A percentile compares a stretch with the other conserved stretches of the same genome.
These are phyloP conservation scores for Colletotrichum sp. DNA, from an alignment of 2,329 filamentous ascomycete species.

Conservation along the genomic window DNA sequence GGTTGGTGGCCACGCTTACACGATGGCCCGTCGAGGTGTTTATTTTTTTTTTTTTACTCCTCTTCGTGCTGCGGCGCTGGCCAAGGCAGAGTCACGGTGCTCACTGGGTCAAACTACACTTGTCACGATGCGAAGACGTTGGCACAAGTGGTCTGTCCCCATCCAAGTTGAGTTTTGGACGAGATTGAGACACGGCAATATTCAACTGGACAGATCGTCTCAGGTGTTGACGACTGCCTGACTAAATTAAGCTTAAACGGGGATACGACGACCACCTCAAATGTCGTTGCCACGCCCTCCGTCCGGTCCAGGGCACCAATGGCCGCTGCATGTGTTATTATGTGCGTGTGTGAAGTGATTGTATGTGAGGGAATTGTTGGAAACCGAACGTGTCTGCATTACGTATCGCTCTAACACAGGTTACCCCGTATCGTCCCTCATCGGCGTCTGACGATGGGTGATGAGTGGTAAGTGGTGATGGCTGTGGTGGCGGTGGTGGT, in stretches of 20 bases:
- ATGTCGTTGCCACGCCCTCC: neutral
- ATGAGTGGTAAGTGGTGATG: neutral
- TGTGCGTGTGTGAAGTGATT: neutral
- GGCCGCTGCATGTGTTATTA: neutral
- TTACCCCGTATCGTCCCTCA: neutral
- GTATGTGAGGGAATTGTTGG: neutral
- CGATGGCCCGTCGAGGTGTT: neutral
- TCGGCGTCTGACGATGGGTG: neutral
- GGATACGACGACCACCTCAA: neutral
- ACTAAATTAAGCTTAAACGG: constrained; percentile 19
- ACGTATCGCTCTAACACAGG: neutral
- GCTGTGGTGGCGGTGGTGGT: neutral
- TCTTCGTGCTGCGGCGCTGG: neutral
- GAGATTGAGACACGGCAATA: neutral
- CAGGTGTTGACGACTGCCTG: neutral
- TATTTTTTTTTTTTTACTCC: neutral
- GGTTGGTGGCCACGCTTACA: neutral
- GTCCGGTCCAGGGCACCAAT: neutral
- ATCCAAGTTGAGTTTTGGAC: neutral
- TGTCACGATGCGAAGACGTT: neutral
- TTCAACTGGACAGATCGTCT: constrained; percentile 6
- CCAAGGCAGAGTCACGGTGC: neutral
- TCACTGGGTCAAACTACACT: neutral
- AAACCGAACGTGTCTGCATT: neutral
- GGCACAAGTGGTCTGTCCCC: neutral